Evolutionary conservation across 495 filamentous ascomycete species (phyloP).

Genomic region (Oidiodendron maius): DNA sequence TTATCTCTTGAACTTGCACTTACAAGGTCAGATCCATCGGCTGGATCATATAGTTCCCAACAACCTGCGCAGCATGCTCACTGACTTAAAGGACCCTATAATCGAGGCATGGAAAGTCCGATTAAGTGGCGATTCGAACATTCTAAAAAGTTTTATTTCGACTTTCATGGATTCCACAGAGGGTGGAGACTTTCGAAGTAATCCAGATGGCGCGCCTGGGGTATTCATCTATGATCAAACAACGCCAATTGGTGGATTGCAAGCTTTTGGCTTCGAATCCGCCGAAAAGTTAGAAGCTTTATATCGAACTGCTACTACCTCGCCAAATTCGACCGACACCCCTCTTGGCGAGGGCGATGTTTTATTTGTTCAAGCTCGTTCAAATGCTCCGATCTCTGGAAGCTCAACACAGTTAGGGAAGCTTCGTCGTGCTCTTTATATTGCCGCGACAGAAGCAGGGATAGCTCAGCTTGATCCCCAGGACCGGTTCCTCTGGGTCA

Average conservation of each 20-base stretch:
- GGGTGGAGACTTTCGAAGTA: constrained; percentile 52
- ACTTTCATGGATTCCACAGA: constrained; percentile 64
- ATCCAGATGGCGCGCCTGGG: constrained; percentile 65
- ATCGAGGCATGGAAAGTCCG: constrained; percentile 68
- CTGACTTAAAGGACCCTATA: constrained; percentile 50
- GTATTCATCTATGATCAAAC: constrained; percentile 66
- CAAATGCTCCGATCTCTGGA: constrained; percentile 50
- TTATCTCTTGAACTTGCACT: neutral
- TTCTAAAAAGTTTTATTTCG: constrained; percentile 54
- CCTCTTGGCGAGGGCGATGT: constrained; percentile 60
- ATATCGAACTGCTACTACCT: neutral
- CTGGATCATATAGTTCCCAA: constrained; percentile 56
- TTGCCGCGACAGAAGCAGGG: constrained; percentile 51
- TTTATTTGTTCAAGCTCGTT: constrained; percentile 73
- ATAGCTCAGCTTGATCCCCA: constrained; percentile 47
- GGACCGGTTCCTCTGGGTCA: constrained; percentile 77
- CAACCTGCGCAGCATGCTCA: constrained; percentile 70
- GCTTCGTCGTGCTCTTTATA: constrained; percentile 65
- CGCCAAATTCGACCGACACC: constrained; percentile 35
- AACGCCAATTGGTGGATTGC: constrained; percentile 67
- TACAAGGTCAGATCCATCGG: constrained; percentile 44
- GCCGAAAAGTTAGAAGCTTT: constrained; percentile 39
- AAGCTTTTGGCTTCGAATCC: constrained; percentile 68
- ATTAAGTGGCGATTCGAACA: constrained; percentile 25
- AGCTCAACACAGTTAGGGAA: constrained; percentile 78